Base-by-base conservation (phyloP, 2,329 filamentous ascomycete genomes). In the Coniella vitis region DNA sequence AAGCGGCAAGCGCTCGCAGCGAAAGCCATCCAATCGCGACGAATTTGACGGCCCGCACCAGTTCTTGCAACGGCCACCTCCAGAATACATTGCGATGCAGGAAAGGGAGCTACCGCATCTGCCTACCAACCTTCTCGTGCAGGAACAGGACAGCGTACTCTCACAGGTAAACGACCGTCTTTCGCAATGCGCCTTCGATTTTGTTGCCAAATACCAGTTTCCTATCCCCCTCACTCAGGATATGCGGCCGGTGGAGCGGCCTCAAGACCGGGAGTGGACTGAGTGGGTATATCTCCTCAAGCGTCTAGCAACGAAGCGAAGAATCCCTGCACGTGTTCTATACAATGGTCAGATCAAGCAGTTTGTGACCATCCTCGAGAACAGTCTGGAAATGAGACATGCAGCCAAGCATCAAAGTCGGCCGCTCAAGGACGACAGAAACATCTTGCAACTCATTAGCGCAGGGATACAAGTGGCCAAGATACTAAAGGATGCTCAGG, bases 261-360 rank as follows among this genome's bases (percentile, higher is more conserved):
- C 87, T 29, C 81, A 83, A 60, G 87, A 90, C 67, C 78, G 87
- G 54, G 88, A 93, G 65, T 94, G 88, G 88, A 91, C 87, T 39
- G 88, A 94, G 69, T 94, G 88, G 88, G 88, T 91, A 48, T 89
- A 90, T 65, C 77, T 94, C 51, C 74, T 94, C 57, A 93, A 93
- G 69, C 78, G 87, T 43, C 76, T 94, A 51, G 88, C 88, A 29
- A 94, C 88, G 31, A 93, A 91, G 70, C 79, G 88, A 56, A 81
- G 88, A 54, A 91, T 94, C 57, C 88, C 88, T 5, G 86, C 88
- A 40, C 76, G 87, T 48, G 86, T 93, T 17, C 72, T 94, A 38
- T 93, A 91, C 72, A 87, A 93, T 64, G 86, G 87, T 52, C 88
- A 94, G 69, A 94, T 94, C 69, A 93, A 91, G 69, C 87, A 93